Evolutionary conservation across 2,329 filamentous ascomycete genomes (phyloP).

Genomic region (Tolypocladium tundrense): DNA sequence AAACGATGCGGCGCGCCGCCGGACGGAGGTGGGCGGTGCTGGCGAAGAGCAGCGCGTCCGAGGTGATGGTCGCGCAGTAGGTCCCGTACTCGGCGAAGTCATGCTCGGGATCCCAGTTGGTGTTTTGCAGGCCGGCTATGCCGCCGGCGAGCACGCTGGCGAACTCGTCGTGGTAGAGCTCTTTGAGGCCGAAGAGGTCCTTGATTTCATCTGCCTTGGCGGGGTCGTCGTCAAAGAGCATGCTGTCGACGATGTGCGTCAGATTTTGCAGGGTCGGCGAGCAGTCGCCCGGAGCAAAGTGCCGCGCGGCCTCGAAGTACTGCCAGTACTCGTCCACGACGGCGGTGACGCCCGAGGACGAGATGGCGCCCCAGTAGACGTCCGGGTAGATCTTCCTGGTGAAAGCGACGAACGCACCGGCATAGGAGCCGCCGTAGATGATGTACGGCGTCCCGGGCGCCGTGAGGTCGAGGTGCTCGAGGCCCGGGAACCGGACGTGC

Average conservation of each 20-base stretch:
- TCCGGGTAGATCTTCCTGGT: conserved; percentile 68
- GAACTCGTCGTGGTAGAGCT: conserved; percentile 38
- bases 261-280: conserved; percentile 51
- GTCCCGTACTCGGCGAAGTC: conserved; percentile 29
- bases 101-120: conserved; percentile 43
- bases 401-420: conserved; percentile 70
- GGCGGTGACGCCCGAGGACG: conserved; percentile 68
- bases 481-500: conserved; percentile 59
- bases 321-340: conserved; percentile 71
- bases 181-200: conserved; percentile 34
- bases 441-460: conserved; percentile 60
- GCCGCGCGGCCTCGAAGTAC: conserved; percentile 41
- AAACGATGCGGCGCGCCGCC: conserved; percentile 28
- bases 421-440: conserved; percentile 76
- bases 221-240: conserved; percentile 30
- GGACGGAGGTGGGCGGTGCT: conserved; percentile 23
- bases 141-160: conserved; percentile 29
- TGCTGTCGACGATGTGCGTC: conserved; percentile 39
- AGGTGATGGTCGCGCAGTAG: conserved; percentile 39
- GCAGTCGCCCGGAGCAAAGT: conserved; percentile 47
- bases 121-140: conserved; percentile 33
- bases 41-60: conserved; percentile 29
- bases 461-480: conserved; percentile 58
- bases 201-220: conserved; percentile 36
- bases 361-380: conserved; percentile 68